Percentiles rank a stretch among this genome's conserved stretches.
Conservation (phyloP, 140 eudicot genomes). For the Bidens hawaiensis region DNA sequence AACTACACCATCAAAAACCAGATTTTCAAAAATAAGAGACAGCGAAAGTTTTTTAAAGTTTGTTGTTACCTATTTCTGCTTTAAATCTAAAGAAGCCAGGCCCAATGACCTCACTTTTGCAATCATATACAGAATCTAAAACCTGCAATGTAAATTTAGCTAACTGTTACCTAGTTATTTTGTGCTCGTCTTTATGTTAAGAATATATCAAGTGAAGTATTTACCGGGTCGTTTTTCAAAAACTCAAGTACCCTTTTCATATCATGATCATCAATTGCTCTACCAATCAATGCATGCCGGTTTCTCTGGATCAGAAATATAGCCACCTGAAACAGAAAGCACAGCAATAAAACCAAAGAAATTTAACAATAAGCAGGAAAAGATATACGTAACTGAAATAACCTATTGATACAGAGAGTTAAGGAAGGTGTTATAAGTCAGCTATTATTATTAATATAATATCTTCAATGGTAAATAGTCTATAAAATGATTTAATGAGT, state of each 20-base stretch:
- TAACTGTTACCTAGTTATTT: constrained; percentile 7
- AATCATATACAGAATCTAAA: constrained; percentile 93
- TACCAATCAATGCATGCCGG: constrained; percentile 96
- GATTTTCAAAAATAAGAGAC: background rate
- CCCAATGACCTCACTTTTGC: constrained; percentile 99
- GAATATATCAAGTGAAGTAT: background rate
- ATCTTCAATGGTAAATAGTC: too few relatives aligned
- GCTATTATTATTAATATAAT: too few relatives aligned
- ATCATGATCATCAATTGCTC: constrained; percentile 94
- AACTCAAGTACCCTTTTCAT: constrained; percentile 89
- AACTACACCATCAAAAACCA: background rate
- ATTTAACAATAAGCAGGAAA: background rate
- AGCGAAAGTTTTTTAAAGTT: background rate
- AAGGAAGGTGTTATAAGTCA: too few relatives aligned
- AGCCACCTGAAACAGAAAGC: constrained; percentile 67
- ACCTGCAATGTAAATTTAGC: constrained; percentile 53
- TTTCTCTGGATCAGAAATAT: constrained; percentile 95
- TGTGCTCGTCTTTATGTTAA: background rate
- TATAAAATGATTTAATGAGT: background rate
- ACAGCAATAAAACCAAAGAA: background rate
- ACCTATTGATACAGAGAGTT: background rate
- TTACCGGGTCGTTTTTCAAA: constrained; percentile 90
- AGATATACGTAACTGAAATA: background rate
- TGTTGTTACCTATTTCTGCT: constrained; percentile 90
- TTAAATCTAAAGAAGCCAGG: constrained; percentile 97